Conservation (phyloP, 768 basidiomycete species). For the Lactarius tabidus region DNA sequence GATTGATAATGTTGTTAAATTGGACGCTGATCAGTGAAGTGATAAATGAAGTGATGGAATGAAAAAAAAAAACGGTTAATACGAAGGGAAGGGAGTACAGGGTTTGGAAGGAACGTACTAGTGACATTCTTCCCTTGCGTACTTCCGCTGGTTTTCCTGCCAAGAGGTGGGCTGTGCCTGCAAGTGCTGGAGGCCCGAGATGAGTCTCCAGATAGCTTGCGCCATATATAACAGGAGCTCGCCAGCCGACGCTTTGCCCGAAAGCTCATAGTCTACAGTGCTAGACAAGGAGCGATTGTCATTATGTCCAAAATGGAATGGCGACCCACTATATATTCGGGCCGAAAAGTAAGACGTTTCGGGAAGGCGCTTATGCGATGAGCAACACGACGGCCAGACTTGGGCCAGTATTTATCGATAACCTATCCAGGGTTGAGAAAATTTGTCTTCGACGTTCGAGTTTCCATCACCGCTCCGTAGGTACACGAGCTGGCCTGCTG, state of each 20-base stretch:
- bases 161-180: background rate
- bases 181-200: background rate
- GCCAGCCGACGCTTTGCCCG: background rate
- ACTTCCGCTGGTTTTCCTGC: too few species aligned
- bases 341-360: background rate
- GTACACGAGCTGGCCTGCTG: background rate
- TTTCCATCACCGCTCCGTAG: background rate
- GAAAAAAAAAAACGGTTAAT: background rate
- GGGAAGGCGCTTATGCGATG: too few species aligned
- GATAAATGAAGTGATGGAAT: background rate
- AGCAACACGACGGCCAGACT: background rate
- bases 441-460: background rate
- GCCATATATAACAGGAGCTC: background rate
- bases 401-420: too few species aligned
- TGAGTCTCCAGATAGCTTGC: background rate
- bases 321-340: background rate
- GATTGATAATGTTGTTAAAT: background rate
- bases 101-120: background rate
- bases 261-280: background rate
- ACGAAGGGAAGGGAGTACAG: background rate
- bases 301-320: background rate
- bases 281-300: background rate
- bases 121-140: too few species aligned
- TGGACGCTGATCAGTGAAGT: background rate
- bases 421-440: background rate